Base-by-base conservation (phyloP, 2,329 filamentous ascomycete genomes). In the Zymoseptoria passerinii region DNA sequence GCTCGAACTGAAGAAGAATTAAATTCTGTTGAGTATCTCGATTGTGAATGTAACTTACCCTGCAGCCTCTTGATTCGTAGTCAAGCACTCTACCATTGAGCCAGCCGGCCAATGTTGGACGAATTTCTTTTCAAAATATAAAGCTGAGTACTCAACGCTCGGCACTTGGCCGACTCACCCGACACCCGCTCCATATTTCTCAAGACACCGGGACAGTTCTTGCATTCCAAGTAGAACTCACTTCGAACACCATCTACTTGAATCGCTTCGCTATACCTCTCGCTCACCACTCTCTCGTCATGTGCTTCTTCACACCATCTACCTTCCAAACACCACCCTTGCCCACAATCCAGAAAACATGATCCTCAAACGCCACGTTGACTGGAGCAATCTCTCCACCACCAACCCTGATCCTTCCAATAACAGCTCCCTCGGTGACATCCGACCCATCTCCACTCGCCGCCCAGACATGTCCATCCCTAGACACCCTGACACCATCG, bases 261-360 rank as follows among this genome's bases (percentile, higher is more conserved):
- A 13, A 16, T 16, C 35, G 35, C 35, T 40, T 40, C 13, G 3
- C 35, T 40, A 40, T 2, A 13, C 16, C 35, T 40, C 35, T 16
- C 35, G 19, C 19, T 53, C 52, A 54, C 52, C 52, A 54, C 16
- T 44, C 49, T 19, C 55, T 35, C 19, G 19, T 18, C 35, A 60
- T 28, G 10, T 48, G 52, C 51, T 60, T 55, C 8, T 52, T 51
- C 20, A 60, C 27, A 28, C 56, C 52, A n/a, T 40, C 54, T 3
- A 60, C 58, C 35, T 60, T 56, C 58, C 58, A 60, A 1, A 57
- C 58, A 29, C 58, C 58, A 20, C 58, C 58, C 48, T 57, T 57
- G 2, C 58, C 58, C 16, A 60, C 58, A 16, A 55, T 40, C 58
- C 58, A 60, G 16, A 60, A n/a, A 29, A 54, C 55, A 48, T 60